Evolutionary conservation across 2,329 filamentous ascomycete species (phyloP), one percentile per base, ranked within the genome.

Genomic region (Leptosphaerulina australis): DNA sequence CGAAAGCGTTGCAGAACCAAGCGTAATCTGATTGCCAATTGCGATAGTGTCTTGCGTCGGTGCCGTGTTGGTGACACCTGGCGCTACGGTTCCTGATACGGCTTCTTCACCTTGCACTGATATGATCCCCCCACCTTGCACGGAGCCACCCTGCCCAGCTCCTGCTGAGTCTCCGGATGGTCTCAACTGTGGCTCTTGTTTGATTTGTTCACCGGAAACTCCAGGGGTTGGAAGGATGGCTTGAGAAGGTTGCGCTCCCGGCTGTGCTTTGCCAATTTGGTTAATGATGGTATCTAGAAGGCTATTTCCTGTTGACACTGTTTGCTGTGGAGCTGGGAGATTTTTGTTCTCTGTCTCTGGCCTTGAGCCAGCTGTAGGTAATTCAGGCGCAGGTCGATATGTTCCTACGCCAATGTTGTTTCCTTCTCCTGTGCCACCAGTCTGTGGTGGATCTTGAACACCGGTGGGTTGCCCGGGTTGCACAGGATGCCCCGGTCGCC

Each of bases 241-340:
- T 22, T 36, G 44, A 11, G 45, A 21, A 38, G 48, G 48, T 34
- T 60, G 56, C 7, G 51, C 18, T 24, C 31, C 31, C 10, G 53
- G 46, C 18, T 29, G 39, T 12, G 53, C 25, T n/a, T 50, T 44
- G 6, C 50, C 56, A 12, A 66, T 50, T 10, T 37, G 41, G 8
- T 55, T 58, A 31, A 67, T 44, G 29, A 67, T 60, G 12, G 56
- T 45, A 6, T 48, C 17, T 8, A 67, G 33, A 6, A 67, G 53
- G 22, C 44, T 52, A 26, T 53, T 52, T 12, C 46, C 50, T 29
- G 47, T 18, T 5, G 55, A 53, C 3, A 37, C 11, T 14, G 35
- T 30, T 26, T 50, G 34, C 38, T 14, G 8, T 5, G 24, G n/a
- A 22, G 18, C 39, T 28, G 17, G 35, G 8, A 35, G 22, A 8